Evolutionary conservation across 192 early-diverging fungal genomes (phyloP), one percentile per base, ranked within the genome.

Genomic region (Coemansia sp.): DNA sequence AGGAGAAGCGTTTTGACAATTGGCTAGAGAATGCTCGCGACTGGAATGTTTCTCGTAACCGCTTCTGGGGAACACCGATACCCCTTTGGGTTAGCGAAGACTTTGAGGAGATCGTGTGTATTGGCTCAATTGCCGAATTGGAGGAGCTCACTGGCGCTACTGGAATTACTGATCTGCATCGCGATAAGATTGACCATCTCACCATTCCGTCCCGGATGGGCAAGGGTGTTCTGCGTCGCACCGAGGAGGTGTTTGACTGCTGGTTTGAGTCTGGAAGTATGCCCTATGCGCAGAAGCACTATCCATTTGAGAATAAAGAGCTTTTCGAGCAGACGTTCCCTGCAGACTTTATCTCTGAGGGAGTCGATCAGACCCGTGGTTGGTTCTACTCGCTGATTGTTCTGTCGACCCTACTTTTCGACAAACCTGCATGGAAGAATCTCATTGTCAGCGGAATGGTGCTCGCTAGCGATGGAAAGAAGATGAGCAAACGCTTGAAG

Each of bases 1-100:
- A 98, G 82, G 98, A 99, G 69, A 95, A 95, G 87, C 89, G 96
- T 40, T 99, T 99, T 77, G 91, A 88, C 61, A 97, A 98, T 88
- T 99, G 98, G 98, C 88, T 98, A 69, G 91, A 85, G 47, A 90
- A 91, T 61, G 94, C 95, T 12, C 91, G 95, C 56, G 98, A 99
- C 84, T 99, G 98, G 98, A 94, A 95, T 69, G 87, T 99, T 61
- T 98, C 96, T 39, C 93, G 98, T 69, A 95, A 92, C 78, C 90
- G 98, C 65, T 99, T 93, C 88, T 99, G 98, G 98, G 98, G 98
- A 69, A 99, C 98, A n/a, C 98, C 98, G 55, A 96, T 99, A 59
- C 98, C 98, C 36, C 80, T 99, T 49, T 99, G 98, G 98, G 90
- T 88, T 68, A 95, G 90, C 75, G 96, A 95, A 9, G 98, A 99